A percentile compares a stretch with the other conserved stretches of the same genome.
Evolutionary conservation across 1,284 basidiomycete species (phyloP).

Genomic region (Athelia sp.): DNA sequence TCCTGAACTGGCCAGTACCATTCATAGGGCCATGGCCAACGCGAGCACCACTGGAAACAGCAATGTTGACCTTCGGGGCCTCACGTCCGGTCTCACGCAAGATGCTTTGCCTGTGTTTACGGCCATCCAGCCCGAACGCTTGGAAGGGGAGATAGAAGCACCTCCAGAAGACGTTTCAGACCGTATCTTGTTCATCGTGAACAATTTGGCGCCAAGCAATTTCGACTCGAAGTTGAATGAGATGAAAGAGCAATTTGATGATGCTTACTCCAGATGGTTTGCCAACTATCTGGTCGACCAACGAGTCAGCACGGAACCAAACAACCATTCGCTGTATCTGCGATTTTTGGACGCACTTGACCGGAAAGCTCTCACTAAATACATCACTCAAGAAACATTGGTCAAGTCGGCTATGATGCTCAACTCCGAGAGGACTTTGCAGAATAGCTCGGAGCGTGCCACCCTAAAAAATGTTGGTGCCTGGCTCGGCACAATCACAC

Average conservation of each 20-base stretch:
- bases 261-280: slow-evolving; percentile 90
- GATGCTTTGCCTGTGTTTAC: slow-evolving; percentile 62
- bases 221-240: slow-evolving; percentile 85
- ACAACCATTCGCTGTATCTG: slow-evolving; percentile 95
- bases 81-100: slow-evolving; percentile 24
- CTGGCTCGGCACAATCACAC: slow-evolving; percentile 93
- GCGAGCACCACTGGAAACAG: slow-evolving; percentile 36
- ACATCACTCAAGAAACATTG: slow-evolving; percentile 92
- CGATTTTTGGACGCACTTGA: slow-evolving; percentile 87
- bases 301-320: slow-evolving; percentile 93
- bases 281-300: slow-evolving; percentile 97
- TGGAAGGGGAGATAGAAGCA: slow-evolving; percentile 56
- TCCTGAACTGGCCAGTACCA: slow-evolving; percentile 77
- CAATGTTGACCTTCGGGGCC: slow-evolving; percentile 32
- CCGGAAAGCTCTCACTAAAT: slow-evolving; percentile 58
- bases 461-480: slow-evolving; percentile 92
- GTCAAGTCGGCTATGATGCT: slow-evolving; percentile 82
- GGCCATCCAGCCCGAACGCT: slow-evolving; percentile 63
- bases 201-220: slow-evolving; percentile 94
- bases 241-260: slow-evolving; percentile 78
- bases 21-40: slow-evolving; percentile 66
- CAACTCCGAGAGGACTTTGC: slow-evolving; percentile 90
- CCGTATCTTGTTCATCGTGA: slow-evolving; percentile 96
- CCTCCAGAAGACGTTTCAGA: slow-evolving; percentile 91
- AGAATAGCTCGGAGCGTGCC: slow-evolving; percentile 80